phyloP scores from a whole-genome alignment of 805 yeast species.

The Pichia phayaonensis region DNA sequence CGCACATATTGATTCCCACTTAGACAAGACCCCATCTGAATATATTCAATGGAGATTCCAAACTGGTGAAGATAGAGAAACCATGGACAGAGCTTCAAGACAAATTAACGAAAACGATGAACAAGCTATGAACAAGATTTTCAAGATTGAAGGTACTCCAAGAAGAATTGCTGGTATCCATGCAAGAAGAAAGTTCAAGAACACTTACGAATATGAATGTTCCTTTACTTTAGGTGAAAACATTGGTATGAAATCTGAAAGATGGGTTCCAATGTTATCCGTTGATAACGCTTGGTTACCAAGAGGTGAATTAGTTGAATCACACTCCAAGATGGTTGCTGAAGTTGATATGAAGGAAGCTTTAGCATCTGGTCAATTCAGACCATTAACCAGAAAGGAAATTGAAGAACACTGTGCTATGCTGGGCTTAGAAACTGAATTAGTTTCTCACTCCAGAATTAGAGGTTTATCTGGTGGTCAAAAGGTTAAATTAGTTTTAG shows the following conservation, averaged over 20 bases:
- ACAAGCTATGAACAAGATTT: conserved; percentile 98
- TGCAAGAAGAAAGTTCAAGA: conserved; percentile 99
- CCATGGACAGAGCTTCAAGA: conserved; percentile 99
- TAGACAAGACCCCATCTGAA: conserved; percentile 99
- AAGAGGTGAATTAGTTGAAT: conserved; percentile 95
- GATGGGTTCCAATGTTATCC: conserved; percentile 99
- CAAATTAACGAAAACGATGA: conserved; percentile 95
- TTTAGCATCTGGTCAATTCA: conserved; percentile 99
- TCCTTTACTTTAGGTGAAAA: conserved; percentile 97
- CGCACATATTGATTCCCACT: conserved; percentile 97
- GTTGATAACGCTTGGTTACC: conserved; percentile 99
- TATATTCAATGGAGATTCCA: conserved; percentile 99
- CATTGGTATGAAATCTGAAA: conserved; percentile 97
- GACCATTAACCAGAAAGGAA: conserved; percentile 99
- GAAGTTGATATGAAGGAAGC: conserved; percentile 99
- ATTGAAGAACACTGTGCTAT: conserved; percentile 97
- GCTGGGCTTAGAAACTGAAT: conserved; percentile 98
- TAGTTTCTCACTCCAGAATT: conserved; percentile 99
- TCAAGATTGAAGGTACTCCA: conserved; percentile 97
- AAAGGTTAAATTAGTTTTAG: conserved; percentile 98
- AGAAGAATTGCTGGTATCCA: conserved; percentile 94
- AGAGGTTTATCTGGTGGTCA: conserved; percentile 99
- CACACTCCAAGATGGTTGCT: conserved; percentile 98
- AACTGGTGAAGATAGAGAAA: conserved; percentile 99
- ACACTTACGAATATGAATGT: conserved; percentile 99